phyloP scores from a whole-genome alignment of 192 early-diverging fungal species.

The Coemansia sp. region DNA sequence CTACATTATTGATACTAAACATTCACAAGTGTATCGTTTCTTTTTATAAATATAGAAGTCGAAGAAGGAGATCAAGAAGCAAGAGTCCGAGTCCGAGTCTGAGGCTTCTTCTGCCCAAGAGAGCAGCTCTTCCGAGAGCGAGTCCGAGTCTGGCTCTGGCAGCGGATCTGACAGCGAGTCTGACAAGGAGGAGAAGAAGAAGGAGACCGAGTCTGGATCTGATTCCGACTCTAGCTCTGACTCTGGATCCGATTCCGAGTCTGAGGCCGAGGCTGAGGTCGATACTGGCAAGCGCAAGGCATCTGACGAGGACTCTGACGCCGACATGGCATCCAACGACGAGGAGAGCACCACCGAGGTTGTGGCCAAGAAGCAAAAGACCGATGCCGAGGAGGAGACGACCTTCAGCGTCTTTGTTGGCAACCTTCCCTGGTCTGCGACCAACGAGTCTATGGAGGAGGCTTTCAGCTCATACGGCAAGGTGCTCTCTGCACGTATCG shows the following conservation, averaged over 20 bases:
- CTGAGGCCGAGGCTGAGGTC: slow-evolving; percentile 53
- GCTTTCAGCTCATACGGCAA: slow-evolving; percentile 77
- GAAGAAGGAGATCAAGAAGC: slow-evolving; percentile 8
- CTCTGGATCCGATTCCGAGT: slow-evolving; percentile 46
- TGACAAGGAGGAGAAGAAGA: slow-evolving; percentile 14
- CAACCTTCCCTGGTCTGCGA: slow-evolving; percentile 85
- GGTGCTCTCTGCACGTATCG: slow-evolving; percentile 74
- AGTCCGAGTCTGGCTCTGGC: slow-evolving; percentile 31
- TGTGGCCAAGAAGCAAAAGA: slow-evolving; percentile 62
- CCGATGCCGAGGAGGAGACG: slow-evolving; percentile 38
- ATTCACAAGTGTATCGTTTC: neutral
- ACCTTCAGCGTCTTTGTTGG: slow-evolving; percentile 83
- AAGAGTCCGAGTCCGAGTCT: slow-evolving; percentile 35
- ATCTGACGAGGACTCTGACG: slow-evolving; percentile 30
- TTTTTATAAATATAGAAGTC: neutral
- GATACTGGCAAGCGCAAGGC: slow-evolving; percentile 25
- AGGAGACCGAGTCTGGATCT: slow-evolving; percentile 13
- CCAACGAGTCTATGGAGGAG: slow-evolving; percentile 71
- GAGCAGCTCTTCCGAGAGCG: slow-evolving; percentile 16
- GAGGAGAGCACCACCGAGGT: slow-evolving; percentile 19
- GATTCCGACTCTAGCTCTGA: slow-evolving; percentile 21
- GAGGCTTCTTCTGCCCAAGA: slow-evolving; percentile 5
- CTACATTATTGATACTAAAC: neutral
- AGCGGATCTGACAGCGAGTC: slow-evolving; percentile 51
- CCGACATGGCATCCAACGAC: slow-evolving; percentile 32